phyloP scores from a whole-genome alignment of 495 filamentous ascomycete species.

The Friedmanniomyces simplex region DNA sequence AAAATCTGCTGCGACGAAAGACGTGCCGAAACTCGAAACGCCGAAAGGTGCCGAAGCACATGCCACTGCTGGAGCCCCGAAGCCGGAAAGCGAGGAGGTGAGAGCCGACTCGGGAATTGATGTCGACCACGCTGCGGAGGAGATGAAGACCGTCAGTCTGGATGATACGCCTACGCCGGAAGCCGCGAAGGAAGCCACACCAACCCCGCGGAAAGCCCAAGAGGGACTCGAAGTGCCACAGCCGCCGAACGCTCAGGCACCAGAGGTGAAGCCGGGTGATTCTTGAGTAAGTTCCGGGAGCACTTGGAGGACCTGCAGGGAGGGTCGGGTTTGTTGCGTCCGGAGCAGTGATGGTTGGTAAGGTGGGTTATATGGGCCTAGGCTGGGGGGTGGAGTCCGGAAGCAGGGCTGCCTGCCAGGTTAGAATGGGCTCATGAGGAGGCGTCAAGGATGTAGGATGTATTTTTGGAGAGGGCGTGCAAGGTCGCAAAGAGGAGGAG shows the following conservation, averaged over 20 bases:
- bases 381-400: not conserved
- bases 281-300: constrained; percentile 21
- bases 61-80: not conserved
- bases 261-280: constrained; percentile 2
- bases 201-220: not conserved
- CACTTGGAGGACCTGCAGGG: constrained; percentile 7
- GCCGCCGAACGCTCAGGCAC: constrained; percentile 14
- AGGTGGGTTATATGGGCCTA: not conserved
- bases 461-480: too few relatives aligned
- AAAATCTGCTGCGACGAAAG: not conserved
- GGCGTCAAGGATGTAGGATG: too few relatives aligned
- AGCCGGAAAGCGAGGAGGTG: not conserved
- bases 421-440: not conserved
- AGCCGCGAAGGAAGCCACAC: not conserved
- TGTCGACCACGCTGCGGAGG: not conserved
- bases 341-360: not conserved
- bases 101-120: not conserved
- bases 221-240: not conserved
- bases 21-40: not conserved
- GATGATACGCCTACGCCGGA: not conserved
- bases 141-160: not conserved
- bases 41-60: not conserved
- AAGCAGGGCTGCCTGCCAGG: not conserved
- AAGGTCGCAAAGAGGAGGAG: too few relatives aligned
- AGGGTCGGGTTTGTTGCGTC: not conserved